phyloP scores from a whole-genome alignment of 2,329 filamentous ascomycete genomes.

The Dothiorella sarmentorum region DNA sequence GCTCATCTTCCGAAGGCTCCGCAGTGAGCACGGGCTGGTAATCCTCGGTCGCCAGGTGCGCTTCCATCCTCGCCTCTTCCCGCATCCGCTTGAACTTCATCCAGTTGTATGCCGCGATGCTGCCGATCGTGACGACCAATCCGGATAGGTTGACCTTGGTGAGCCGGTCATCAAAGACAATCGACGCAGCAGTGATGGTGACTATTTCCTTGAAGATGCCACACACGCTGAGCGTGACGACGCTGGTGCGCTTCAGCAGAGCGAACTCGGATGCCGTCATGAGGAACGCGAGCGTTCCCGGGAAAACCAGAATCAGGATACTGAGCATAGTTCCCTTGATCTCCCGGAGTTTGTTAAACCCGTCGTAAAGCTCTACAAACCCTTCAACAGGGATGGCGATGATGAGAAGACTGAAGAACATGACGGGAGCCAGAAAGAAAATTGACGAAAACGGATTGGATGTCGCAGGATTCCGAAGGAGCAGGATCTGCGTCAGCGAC shows the following conservation, averaged over 20 bases:
- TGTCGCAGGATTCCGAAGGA: constrained; percentile 89
- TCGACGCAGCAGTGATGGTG: constrained; percentile 82
- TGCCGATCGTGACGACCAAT: constrained; percentile 79
- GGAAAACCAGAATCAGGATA: constrained; percentile 77
- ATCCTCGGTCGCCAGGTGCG: constrained; percentile 39
- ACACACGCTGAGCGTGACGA: constrained; percentile 93
- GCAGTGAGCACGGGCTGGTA: constrained; percentile 35
- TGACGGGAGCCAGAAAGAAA: constrained; percentile 94
- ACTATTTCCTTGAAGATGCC: constrained; percentile 99
- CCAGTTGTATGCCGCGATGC: constrained; percentile 89
- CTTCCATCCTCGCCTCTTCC: constrained; percentile 60
- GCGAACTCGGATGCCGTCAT: constrained; percentile 98
- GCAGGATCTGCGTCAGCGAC: constrained; percentile 95
- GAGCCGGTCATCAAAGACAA: constrained; percentile 84
- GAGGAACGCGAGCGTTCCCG: constrained; percentile 84
- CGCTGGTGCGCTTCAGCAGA: constrained; percentile 87
- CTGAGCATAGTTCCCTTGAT: constrained; percentile 66
- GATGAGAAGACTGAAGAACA: constrained; percentile 78
- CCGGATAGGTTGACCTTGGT: constrained; percentile 85
- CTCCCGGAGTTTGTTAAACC: constrained; percentile 60
- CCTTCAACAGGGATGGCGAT: constrained; percentile 88
- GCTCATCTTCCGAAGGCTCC: constrained; percentile 28
- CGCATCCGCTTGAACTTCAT: constrained; percentile 92
- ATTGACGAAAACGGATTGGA: constrained; percentile 96
- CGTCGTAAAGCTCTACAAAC: constrained; percentile 62